Base-by-base conservation (phyloP, 2,329 filamentous ascomycete genomes). In the Epicoccum sorghinum region DNA sequence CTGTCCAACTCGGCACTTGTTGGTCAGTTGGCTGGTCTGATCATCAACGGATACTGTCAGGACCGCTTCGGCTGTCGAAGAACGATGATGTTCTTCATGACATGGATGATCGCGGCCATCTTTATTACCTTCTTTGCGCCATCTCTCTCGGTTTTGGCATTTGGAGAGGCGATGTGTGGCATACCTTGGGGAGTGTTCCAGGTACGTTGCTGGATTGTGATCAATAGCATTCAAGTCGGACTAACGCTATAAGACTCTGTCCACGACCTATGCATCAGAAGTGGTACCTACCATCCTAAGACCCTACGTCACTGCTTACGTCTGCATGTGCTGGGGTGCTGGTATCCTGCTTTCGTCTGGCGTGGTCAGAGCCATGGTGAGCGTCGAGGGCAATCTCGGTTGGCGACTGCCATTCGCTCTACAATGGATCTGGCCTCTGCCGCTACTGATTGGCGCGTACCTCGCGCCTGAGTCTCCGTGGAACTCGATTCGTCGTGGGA, bases 401-500 rank as follows among this genome's bases (percentile, higher is more conserved):
- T 88, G 86, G 70, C 79, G 58, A 84, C 86, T 88, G 27, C 70
- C 69, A 3, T 90, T 87, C 62, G 86, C 82, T 0, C 75, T 90
- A 33, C 88, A 90, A 74, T 90, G 88, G 87, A 86, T 89, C 74
- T 89, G 87, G 86, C 86, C 86, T 0, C 65, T 86, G 5, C 86
- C 86, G 4, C 78, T 90, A 7, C 79, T 84, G 42, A 67, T 87
- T 47, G 84, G 83, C 52, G 83, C 89, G 60, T 83, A 75, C 61
- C 85, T 89, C 56, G 86, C 87, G 0, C 88, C 86, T 13, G 86
- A 89, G 69, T 86, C 82, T 9, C 86, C 86, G 1, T 89, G 86
- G 86, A 89, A 87, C 85, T 80, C 89, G 23, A 84, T 90, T 36
- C 84, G 88, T 35, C 82, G 79, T 57, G 85, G 83, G 35, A 81